Evolutionary conservation across 805 yeast species (phyloP).

Genomic region (Barnettozyma pratensis): DNA sequence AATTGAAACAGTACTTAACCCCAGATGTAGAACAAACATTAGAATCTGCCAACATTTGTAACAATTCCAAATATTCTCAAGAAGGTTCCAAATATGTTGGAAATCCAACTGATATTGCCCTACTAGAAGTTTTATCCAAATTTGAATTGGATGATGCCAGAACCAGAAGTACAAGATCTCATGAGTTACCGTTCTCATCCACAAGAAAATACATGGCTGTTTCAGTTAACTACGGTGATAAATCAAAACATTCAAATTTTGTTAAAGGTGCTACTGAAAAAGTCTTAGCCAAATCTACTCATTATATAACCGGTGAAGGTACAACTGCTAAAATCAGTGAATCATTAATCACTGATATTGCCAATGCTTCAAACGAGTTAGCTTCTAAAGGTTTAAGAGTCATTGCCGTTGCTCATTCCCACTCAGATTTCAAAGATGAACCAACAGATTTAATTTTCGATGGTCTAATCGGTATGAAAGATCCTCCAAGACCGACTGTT

Average conservation of each 20-base stretch:
- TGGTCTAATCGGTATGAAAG: conserved; percentile 94
- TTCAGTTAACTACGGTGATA: conserved; percentile 53
- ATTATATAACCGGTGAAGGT: conserved; percentile 55
- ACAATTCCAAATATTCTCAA: conserved; percentile 63
- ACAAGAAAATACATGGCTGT: conserved; percentile 89
- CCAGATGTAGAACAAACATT: conserved; percentile 50
- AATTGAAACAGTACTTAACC: conserved; percentile 40
- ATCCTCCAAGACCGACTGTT: conserved; percentile 94
- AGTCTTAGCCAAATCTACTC: conserved; percentile 55
- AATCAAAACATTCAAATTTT: conserved; percentile 50
- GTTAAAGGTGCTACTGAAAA: conserved; percentile 92
- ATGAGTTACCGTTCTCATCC: conserved; percentile 84
- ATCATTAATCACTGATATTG: conserved; percentile 39
- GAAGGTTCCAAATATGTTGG: conserved; percentile 76
- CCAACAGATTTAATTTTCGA: conserved; percentile 66
- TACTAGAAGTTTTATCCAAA: conserved; percentile 65
- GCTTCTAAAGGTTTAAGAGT: conserved; percentile 87
- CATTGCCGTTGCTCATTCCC: conserved; percentile 66
- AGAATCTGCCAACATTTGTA: conserved; percentile 68
- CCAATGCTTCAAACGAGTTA: conserved; percentile 52
- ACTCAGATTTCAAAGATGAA: conserved; percentile 33
- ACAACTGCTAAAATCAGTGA: conserved; percentile 53
- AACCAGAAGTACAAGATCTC: conserved; percentile 48
- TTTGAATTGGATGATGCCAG: conserved; percentile 75
- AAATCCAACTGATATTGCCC: conserved; percentile 92